Evolutionary conservation across 2,329 filamentous ascomycete species (phyloP), one percentile per base, ranked within the genome.

Genomic region (Thielaviopsis ethacetica): DNA sequence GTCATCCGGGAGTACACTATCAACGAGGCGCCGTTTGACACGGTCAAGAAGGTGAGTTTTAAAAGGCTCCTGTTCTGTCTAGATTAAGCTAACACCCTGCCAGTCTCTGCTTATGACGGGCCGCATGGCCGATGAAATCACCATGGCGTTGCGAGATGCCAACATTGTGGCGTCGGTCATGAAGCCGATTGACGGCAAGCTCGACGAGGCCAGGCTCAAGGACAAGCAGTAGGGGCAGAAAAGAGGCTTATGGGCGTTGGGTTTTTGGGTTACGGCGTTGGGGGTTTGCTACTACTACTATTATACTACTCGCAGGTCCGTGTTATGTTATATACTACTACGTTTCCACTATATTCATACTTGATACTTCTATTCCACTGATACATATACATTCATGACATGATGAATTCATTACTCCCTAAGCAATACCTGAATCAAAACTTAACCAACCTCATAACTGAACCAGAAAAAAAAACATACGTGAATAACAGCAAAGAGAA

Each of bases 1-100:
- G 85, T 97, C 30, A 84, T 95, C 30, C 77, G 91, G 63, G 91
- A 98, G 72, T 96, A 95, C 67, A 88, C 88, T 21, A 84, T 85
- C n/a, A 85, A 86, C 68, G 91, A 98, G 73, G 85, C 85, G 56
- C 78, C 74, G 57, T 96, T 94, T 69, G 84, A 85, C 27, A 81
- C 82, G 38, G 82, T 95, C 12, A 85, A 85, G 68, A 76, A 78
- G 75, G 86, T 87, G 70, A 67, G 79, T 71, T 56, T 13, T n/a
- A n/a, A n/a, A n/a, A n/a, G n/a, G n/a, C n/a, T n/a, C n/a, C n/a
- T n/a, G n/a, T n/a, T n/a, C n/a, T n/a, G n/a, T n/a, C n/a, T n/a
- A n/a, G n/a, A n/a, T n/a, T n/a, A n/a, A 24, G 10, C 17, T 49
- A 12, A 44, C n/a, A 9, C 13, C 24, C 7, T 13, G 26, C 51